phyloP scores from a whole-genome alignment of 1,139 yeast species.

The Ogataea hybrid region DNA sequence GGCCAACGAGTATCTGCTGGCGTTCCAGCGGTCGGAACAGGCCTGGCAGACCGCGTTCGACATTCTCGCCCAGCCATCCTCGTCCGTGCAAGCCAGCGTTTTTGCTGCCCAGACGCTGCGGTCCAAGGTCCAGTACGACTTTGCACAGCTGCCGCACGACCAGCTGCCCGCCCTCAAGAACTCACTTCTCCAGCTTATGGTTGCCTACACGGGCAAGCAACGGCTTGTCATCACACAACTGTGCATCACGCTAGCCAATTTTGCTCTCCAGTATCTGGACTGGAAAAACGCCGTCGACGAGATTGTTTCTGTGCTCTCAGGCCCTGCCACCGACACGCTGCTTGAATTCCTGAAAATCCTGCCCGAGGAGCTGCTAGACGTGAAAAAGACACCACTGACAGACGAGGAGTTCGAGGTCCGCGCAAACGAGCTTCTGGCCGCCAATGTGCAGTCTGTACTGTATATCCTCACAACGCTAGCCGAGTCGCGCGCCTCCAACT shows the following conservation, averaged over 20 bases:
- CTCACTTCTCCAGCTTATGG: slow-evolving; percentile 56
- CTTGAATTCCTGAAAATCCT: slow-evolving; percentile 80
- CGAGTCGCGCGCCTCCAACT: slow-evolving; percentile 32
- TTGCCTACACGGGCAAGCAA: slow-evolving; percentile 42
- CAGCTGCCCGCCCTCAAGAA: slow-evolving; percentile 56
- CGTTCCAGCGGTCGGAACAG: slow-evolving; percentile 74
- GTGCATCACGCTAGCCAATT: slow-evolving; percentile 75
- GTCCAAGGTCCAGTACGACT: slow-evolving; percentile 80
- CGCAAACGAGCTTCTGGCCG: slow-evolving; percentile 57
- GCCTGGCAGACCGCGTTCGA: slow-evolving; percentile 58
- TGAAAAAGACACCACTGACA: slow-evolving; percentile 72
- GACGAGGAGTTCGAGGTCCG: slow-evolving; percentile 76
- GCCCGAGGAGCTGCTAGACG: slow-evolving; percentile 87
- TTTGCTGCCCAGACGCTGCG: slow-evolving; percentile 92
- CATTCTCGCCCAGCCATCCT: slow-evolving; percentile 22
- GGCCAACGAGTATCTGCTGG: slow-evolving; percentile 69
- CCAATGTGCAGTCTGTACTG: slow-evolving; percentile 70
- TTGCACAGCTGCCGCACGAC: slow-evolving; percentile 65
- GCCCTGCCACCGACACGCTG: slow-evolving; percentile 41
- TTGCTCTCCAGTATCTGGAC: slow-evolving; percentile 69
- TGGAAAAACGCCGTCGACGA: slow-evolving; percentile 79
- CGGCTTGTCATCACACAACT: slow-evolving; percentile 75
- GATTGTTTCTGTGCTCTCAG: slow-evolving; percentile 52
- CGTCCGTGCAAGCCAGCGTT: slow-evolving; percentile 53
- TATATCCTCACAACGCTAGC: slow-evolving; percentile 54